Base-by-base conservation (phyloP, 179 eudicot genomes). In the Kewa caespitosa region DNA sequence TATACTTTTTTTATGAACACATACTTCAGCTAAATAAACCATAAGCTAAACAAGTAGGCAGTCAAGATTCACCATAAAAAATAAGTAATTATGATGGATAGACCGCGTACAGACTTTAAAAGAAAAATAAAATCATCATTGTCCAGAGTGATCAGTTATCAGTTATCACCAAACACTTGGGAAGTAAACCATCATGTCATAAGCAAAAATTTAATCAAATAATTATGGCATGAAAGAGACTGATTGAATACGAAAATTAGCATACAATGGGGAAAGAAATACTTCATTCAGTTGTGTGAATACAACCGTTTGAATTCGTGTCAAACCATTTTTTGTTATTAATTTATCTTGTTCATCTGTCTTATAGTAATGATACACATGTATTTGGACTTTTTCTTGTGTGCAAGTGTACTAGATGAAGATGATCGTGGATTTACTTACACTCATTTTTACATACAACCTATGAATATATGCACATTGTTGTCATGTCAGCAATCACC, bases 31-130 rank as follows among this genome's bases (percentile, higher is more conserved):
- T 17, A 32, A 46, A 18, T 6, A 33, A 2, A 64, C 15, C 13
- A 55, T 25, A 55, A 15, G 27, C 18, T 39, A 32, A 38, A 43
- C 69, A 71, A 76, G 18, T 69, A 17, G 79, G 73, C 67, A 37
- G 37, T 28, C 48, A 78, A 71, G 17, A 43, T 60, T 33, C 46
- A 28, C 42, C 39, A 32, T 17, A 46, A 20, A 17, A 59, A 34
- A 43, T 43, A 61, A 22, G 0, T 36, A 48, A 32, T 66, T n/a
- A n/a, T 67, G 50, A 81, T 63, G 37, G 74, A 30, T 66, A 31
- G 42, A 55, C 25, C 77, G 81, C 76, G 81, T 73, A 41, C 13
- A 78, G 76, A 68, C 70, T 70, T 38, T 37, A 31, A 50, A 50
- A 78, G 30, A 73, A 57, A 50, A 63, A 50, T 48, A 73, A 1